phyloP scores from a whole-genome alignment of 2,329 filamentous ascomycete species.

The Pyrenophora tritici-repentis region DNA sequence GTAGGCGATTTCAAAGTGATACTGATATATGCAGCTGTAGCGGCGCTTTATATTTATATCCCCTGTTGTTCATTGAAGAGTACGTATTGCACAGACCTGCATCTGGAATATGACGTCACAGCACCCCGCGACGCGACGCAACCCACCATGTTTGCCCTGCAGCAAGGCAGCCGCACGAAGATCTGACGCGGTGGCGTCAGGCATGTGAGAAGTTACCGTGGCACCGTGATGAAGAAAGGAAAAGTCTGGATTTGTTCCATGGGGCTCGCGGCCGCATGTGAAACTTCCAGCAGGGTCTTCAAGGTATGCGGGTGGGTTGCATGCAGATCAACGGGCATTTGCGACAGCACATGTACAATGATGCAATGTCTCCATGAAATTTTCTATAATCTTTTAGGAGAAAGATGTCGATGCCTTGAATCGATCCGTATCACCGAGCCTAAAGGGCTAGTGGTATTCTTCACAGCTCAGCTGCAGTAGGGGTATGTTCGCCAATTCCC shows the following conservation, averaged over 20 bases:
- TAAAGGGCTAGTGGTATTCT: neutral
- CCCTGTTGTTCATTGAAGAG: neutral
- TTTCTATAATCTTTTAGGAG: too few species aligned
- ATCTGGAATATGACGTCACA: slow-evolving; percentile 19
- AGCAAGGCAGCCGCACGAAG: slow-evolving; percentile 4
- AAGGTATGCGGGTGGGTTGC: neutral
- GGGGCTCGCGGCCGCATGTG: neutral
- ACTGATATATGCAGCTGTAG: too few species aligned
- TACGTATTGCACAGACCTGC: neutral
- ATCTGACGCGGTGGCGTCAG: slow-evolving; percentile 15
- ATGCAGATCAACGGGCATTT: too few species aligned
- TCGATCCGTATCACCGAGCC: too few species aligned
- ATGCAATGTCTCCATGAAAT: neutral
- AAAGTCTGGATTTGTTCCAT: neutral
- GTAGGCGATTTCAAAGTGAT: too few species aligned
- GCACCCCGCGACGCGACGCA: slow-evolving; percentile 10
- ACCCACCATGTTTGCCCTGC: slow-evolving; percentile 5
- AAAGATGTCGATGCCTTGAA: too few species aligned
- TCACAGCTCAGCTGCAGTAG: neutral
- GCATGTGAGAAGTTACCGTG: neutral
- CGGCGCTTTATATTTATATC: slow-evolving; percentile 7
- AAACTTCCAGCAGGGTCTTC: neutral
- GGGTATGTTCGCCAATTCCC: slow-evolving; percentile 4
- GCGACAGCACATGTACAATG: neutral
- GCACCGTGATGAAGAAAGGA: neutral